Percentiles rank a stretch among this genome's conserved stretches.
Conservation (phyloP, 768 basidiomycete species). For the Tricholoma terreum region DNA sequence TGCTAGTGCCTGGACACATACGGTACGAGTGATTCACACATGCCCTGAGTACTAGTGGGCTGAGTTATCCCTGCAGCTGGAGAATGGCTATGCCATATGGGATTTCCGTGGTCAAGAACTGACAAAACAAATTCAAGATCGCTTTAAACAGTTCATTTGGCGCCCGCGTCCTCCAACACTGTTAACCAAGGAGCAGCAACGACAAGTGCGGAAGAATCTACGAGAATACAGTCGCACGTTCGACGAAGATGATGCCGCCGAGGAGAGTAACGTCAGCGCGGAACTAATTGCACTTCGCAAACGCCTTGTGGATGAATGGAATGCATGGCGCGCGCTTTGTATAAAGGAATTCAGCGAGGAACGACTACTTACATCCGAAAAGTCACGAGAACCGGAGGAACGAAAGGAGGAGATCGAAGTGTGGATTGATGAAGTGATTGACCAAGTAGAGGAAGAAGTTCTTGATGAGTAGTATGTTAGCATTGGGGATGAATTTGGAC, state of each 20-base stretch:
- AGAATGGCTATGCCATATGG: constrained; percentile 96
- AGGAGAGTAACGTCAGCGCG: constrained; percentile 92
- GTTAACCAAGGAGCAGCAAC: constrained; percentile 84
- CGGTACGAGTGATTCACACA: constrained; percentile 48
- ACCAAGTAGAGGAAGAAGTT: constrained; percentile 84
- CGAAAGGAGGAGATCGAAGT: constrained; percentile 90
- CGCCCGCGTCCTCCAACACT: constrained; percentile 91
- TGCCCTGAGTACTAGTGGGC: constrained; percentile 2
- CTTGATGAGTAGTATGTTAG: constrained; percentile 37
- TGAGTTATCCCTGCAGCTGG: constrained; percentile 55
- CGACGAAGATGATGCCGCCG: constrained; percentile 95
- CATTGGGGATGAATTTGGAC: constrained; percentile 15
- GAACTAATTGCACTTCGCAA: constrained; percentile 89
- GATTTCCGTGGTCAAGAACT: constrained; percentile 97
- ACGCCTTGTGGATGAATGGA: constrained; percentile 97
- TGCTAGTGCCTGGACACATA: constrained; percentile 93
- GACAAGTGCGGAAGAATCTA: constrained; percentile 81
- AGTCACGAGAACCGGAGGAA: constrained; percentile 28
- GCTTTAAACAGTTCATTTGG: constrained; percentile 99
- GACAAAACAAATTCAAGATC: constrained; percentile 83
- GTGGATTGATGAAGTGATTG: constrained; percentile 90
- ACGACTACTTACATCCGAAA: constrained; percentile 9
- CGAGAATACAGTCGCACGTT: constrained; percentile 89
- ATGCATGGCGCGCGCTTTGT: constrained; percentile 85
- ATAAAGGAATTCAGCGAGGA: constrained; percentile 22